Evolutionary conservation across 139 green algal genomes (phyloP), one percentile per base, ranked within the genome.

Genomic region (Pseudopediastrum boryanum): DNA sequence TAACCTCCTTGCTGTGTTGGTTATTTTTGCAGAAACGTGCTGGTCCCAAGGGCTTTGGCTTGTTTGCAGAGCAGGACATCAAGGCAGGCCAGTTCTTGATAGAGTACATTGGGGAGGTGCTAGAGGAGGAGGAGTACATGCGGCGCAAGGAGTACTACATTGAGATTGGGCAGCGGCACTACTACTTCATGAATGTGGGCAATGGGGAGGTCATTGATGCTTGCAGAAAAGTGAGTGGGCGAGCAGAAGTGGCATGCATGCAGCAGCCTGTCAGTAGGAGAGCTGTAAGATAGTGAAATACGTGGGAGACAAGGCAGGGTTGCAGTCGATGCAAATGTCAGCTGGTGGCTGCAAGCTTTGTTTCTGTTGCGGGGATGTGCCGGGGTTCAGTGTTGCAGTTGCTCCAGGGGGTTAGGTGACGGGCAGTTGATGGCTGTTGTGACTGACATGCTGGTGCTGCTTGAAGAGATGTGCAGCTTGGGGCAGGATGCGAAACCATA

Each of bases 111-210:
- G 96, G 96, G 27, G 95, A 98, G 88, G 52, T 99, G 78, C 89
- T 99, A 68, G 92, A 98, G 80, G 95, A 98, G 82, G 91, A 96
- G 74, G 92, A 96, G 88, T 98, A 99, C 86, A 63, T 85, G 61
- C 81, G 89, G 59, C 85, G 95, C 29, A 97, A 98, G 86, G 83
- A 92, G 36, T 93, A 90, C 78, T 99, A 98, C 77, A 85, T 85
- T 7, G 80, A 80, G 52, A 77, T 81, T 33, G 91, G 90, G 0
- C 90, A 98, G 89, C 89, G 94, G 6, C 96, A 99, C 87, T 97
- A 96, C 83, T 99, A 99, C 85, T 99, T 99, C 91, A 99, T 99
- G 96, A 98, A 97, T 68, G 81, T 99, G 12, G 95, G 93, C 33
- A 97, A 97, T 77, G 92, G 93, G 13, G 96, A 99, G 84, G 94